Conservation (phyloP, 768 basidiomycete species). For the Udeniomyces megalosporus region DNA sequence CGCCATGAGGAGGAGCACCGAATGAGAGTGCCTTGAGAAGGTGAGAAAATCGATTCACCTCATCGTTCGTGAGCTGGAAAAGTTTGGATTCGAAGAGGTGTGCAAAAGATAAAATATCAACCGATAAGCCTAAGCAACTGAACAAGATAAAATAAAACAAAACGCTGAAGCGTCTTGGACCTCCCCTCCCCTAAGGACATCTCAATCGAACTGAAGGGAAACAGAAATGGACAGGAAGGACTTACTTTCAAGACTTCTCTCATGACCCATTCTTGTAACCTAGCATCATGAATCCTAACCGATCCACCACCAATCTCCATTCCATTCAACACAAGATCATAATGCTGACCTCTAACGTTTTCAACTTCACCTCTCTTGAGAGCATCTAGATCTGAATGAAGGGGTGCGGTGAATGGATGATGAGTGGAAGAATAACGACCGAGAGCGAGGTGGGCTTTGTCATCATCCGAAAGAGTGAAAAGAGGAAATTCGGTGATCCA, state of each 20-base stretch:
- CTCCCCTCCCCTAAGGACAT: neutral
- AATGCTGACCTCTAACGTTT: slow-evolving; percentile 85
- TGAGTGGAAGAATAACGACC: slow-evolving; percentile 87
- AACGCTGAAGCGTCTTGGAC: neutral
- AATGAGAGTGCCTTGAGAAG: slow-evolving; percentile 70
- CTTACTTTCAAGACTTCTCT: slow-evolving; percentile 57
- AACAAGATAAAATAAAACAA: neutral
- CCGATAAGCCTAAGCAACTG: neutral
- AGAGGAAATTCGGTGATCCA: slow-evolving; percentile 96
- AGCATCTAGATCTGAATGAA: slow-evolving; percentile 69
- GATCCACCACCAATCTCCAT: slow-evolving; percentile 88
- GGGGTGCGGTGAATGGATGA: slow-evolving; percentile 92
- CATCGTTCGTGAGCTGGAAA: slow-evolving; percentile 50
- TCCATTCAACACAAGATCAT: slow-evolving; percentile 86
- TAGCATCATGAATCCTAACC: slow-evolving; percentile 76
- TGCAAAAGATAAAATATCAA: neutral
- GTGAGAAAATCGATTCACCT: slow-evolving; percentile 62
- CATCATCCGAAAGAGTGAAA: slow-evolving; percentile 68
- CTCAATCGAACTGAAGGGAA: neutral
- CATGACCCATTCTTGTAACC: slow-evolving; percentile 74
- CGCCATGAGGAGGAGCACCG: slow-evolving; percentile 91
- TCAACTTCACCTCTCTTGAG: slow-evolving; percentile 53
- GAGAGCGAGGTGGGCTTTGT: slow-evolving; percentile 69
- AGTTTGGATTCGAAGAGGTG: neutral
- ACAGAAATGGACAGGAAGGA: too few species aligned